These are phyloP conservation scores for Lachancea mirantina DNA, from an alignment of 805 yeast genomes.

Conservation along the genomic window DNA sequence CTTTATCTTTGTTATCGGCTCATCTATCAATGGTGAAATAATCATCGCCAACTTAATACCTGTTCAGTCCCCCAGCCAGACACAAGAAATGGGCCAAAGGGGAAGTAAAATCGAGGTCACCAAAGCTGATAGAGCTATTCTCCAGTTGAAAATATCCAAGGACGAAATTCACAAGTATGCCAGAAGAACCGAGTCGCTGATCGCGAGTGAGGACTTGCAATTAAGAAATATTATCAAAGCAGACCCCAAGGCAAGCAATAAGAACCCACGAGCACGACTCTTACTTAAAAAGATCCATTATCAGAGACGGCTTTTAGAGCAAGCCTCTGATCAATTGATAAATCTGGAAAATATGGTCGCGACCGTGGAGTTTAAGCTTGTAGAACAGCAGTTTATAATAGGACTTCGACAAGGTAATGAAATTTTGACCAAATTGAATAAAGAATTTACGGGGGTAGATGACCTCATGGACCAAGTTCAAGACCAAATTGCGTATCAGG, in stretches of 20 bases:
- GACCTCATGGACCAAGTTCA: slow-evolving; percentile 74
- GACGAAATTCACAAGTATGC: slow-evolving; percentile 72
- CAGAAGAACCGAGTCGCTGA: slow-evolving; percentile 45
- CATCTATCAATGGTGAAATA: too few species aligned
- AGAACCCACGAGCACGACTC: slow-evolving; percentile 48
- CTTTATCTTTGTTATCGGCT: too few species aligned
- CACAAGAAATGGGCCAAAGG: slow-evolving; percentile 31
- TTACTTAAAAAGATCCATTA: slow-evolving; percentile 73
- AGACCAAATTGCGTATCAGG: slow-evolving; percentile 73
- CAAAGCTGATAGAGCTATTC: slow-evolving; percentile 75
- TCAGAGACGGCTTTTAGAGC: slow-evolving; percentile 63
- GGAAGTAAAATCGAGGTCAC: slow-evolving; percentile 57
- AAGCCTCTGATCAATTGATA: slow-evolving; percentile 70
- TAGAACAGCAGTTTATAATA: slow-evolving; percentile 75
- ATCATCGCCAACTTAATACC: too few species aligned
- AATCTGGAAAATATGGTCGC: slow-evolving; percentile 72
- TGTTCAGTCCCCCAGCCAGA: too few species aligned
- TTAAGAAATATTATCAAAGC: slow-evolving; percentile 26
- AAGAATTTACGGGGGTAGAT: slow-evolving; percentile 77
- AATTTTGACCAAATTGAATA: slow-evolving; percentile 67
- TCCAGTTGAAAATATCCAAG: slow-evolving; percentile 81
- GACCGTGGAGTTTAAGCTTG: slow-evolving; percentile 79
- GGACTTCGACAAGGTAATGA: slow-evolving; percentile 78
- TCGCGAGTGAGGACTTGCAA: slow-evolving; percentile 48
- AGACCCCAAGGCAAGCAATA: slow-evolving; percentile 41